These are phyloP conservation scores for Pythium scleroteichum DNA, from an alignment of 352 stramenopile genomes.

Conservation along the genomic window DNA sequence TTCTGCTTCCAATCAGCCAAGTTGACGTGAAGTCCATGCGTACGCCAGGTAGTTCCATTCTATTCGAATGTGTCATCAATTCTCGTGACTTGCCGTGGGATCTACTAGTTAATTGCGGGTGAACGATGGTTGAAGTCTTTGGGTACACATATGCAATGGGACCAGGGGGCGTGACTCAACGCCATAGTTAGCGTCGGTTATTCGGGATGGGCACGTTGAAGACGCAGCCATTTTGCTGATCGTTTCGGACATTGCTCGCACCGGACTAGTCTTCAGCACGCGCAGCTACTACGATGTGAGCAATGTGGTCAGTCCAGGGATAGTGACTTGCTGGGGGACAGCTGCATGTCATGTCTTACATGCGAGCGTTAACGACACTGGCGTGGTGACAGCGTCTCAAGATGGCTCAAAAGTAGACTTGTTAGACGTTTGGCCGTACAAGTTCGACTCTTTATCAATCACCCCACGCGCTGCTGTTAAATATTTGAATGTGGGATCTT, in stretches of 20 bases:
- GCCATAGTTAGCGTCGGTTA: too few relatives aligned
- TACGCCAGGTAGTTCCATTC: not conserved
- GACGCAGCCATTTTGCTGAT: too few relatives aligned
- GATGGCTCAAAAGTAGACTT: constrained; percentile 12
- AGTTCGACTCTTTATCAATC: constrained; percentile 24
- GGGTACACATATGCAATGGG: too few relatives aligned
- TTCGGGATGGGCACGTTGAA: too few relatives aligned
- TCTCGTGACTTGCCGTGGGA: constrained; percentile 4
- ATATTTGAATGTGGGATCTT: constrained; percentile 8
- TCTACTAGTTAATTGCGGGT: constrained; percentile 15
- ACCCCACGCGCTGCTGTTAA: constrained; percentile 2
- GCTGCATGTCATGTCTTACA: constrained; percentile 19
- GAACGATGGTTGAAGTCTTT: not conserved
- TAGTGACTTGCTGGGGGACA: constrained; percentile 28
- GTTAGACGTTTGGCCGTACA: constrained; percentile 15
- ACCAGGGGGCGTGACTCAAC: too few relatives aligned
- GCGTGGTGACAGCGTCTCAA: too few relatives aligned
- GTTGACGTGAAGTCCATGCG: not conserved
- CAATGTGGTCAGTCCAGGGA: too few relatives aligned
- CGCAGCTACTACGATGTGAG: too few relatives aligned
- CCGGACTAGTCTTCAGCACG: too few relatives aligned
- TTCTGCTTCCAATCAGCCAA: not conserved
- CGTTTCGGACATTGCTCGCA: too few relatives aligned
- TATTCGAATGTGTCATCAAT: not conserved
- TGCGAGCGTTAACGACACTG: constrained; percentile 16